Base-by-base conservation (phyloP, 352 stramenopile species). In the Pythium sp. region DNA sequence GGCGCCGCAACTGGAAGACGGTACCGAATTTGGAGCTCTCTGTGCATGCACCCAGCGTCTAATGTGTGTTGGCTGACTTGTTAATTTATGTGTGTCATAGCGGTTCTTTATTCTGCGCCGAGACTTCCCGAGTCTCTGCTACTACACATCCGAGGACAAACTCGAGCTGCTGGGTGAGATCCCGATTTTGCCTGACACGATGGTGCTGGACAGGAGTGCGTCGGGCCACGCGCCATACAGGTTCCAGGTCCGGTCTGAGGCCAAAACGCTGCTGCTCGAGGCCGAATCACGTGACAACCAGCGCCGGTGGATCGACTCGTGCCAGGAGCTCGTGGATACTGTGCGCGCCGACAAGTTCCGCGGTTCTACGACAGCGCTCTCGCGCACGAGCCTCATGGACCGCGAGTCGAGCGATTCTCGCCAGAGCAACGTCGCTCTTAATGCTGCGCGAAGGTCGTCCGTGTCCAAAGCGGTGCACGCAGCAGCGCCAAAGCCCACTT, bases 1-100 rank as follows among this genome's bases (percentile, higher is more conserved):
- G 87, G 87, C 78, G 87, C 5, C 86, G 86, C 68, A 95, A 95
- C 74, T 95, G 87, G 87, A 95, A 95, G 71, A 85, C 74, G 65
- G 80, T 88, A 70, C 7, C 3, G 4, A 11, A 34, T 59, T 32
- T 51, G 4, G n/a, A 22, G 11, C 46, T 47, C 5, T 63, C 1
- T 3, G 14, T 58, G 2, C 12, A 18, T 22, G 8, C 20, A 26
- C 8, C 20, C 18, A 2, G 1, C 22, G 34, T 15, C 18, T 14
- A 28, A 15, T 5, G 5, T 11, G 20, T 36, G 51, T 41, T 24
- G 43, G 53, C 34, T 55, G 34, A 38, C 15, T 15, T 43, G 38
- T 47, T 41, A 24, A 11, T 24, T 6, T 51, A 5, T 43, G 43
- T 51, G 9, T 43, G 9, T 49, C 7, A 4, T 59, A 86, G 78